Base-by-base conservation (phyloP, 768 basidiomycete species). In the Scleroderma bovista region DNA sequence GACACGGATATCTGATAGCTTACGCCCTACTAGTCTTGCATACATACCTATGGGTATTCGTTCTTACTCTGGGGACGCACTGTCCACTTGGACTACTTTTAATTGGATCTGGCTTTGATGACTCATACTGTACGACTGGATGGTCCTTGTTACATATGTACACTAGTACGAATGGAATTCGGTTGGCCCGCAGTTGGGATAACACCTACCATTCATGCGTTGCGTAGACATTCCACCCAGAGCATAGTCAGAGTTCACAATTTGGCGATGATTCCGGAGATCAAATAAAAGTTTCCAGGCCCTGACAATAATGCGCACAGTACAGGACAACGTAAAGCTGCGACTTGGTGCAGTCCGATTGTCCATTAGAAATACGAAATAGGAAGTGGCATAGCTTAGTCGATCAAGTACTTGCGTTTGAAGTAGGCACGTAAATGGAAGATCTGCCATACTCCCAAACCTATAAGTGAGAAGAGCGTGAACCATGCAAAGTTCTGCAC, bases 401-500 rank as follows among this genome's bases (percentile, higher is more conserved):
- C 91, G 61, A 93, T 93, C 62, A 93, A 83, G 70, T 93, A 92
- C 71, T 93, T 96, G 62, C 87, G 80, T 74, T 91, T 93, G 81
- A 98, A 97, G 81, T 88, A 98, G 6, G 92, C 80, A 41, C 93
- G 83, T 13, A 99, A 74, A 63, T 98, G 95, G 64, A 96, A 71
- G 40, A 99, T 88, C 72, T 97, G 93, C 96, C 95, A 99, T 39
- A 78, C 78, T 7, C 96, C 94, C 33, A 97, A 75, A 23, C 74
- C 80, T 29, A 92, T 65, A 40, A 97, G 79, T 8, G 88, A 81
- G 42, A 84, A 19, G 52, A 96, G 77, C 12, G 92, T 87, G 66
- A 98, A 84, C 78, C 91, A 86, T 1, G 90, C 89, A 70, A 99
- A 98, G 59, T 81, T 89, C 68, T 93, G 88, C 29, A 98, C 94